Conservation (phyloP, 331 rosid genomes). For the Malus hybrid region DNA sequence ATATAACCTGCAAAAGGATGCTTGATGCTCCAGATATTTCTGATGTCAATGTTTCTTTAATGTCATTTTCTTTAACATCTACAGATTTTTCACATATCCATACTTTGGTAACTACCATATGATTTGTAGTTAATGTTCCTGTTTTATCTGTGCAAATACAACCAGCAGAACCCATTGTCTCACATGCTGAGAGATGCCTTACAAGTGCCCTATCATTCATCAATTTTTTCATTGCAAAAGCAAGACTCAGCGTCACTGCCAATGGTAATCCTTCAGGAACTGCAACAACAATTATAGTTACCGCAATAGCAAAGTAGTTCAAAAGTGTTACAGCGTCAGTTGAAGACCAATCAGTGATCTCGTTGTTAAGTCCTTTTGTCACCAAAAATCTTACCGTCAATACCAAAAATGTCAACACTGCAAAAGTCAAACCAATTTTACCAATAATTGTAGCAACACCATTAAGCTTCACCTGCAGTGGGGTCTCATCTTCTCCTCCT, state of each 20-base stretch:
- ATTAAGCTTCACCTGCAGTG: slow-evolving; percentile 90
- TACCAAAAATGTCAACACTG: slow-evolving; percentile 66
- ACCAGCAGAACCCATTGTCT: slow-evolving; percentile 92
- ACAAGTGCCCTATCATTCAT: slow-evolving; percentile 87
- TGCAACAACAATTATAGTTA: slow-evolving; percentile 87
- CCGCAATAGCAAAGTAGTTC: slow-evolving; percentile 84
- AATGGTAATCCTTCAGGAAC: slow-evolving; percentile 96
- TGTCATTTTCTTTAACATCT: slow-evolving; percentile 41
- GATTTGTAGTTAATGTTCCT: slow-evolving; percentile 86
- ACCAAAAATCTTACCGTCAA: slow-evolving; percentile 50
- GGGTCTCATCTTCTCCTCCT: slow-evolving; percentile 96
- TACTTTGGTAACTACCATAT: slow-evolving; percentile 64
- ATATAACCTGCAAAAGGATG: slow-evolving; percentile 63
- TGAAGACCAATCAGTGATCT: slow-evolving; percentile 61
- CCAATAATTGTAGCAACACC: slow-evolving; percentile 93
- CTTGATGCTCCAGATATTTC: slow-evolving; percentile 41
- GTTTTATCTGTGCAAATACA: slow-evolving; percentile 98
- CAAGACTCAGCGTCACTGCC: slow-evolving; percentile 96
- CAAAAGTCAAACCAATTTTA: slow-evolving; percentile 81
- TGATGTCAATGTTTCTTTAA: slow-evolving; percentile 33
- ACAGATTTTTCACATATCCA: slow-evolving; percentile 52
- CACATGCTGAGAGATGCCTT: slow-evolving; percentile 94
- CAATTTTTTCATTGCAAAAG: slow-evolving; percentile 91
- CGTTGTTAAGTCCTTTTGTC: slow-evolving; percentile 43
- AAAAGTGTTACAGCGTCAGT: slow-evolving; percentile 60